Base-by-base conservation (phyloP, 202 grass and related monocot species). In the Dendrocalamus latiflorus region DNA sequence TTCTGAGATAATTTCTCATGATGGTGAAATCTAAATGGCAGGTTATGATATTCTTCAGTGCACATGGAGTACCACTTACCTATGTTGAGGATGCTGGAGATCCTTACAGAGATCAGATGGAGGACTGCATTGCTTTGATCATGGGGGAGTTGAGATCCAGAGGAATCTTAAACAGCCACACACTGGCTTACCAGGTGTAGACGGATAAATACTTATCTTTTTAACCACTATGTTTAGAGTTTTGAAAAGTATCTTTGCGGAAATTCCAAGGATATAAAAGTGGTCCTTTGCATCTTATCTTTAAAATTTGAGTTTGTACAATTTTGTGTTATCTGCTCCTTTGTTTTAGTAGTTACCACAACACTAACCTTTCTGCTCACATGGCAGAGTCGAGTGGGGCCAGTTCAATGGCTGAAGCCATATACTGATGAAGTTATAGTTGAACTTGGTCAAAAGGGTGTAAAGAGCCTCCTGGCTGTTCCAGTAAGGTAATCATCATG, bases 11-110 rank as follows among this genome's bases (percentile, higher is more conserved):
- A 34, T 7, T 16, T 73, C 84, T 9, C 11, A 55, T 66, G 84
- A 65, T 48, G 86, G 4, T 43, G 14, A 58, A 80, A 57, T 49
- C 49, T 68, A 17, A 43, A 74, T 74, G 74, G 9, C 68, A 98
- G 95, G 93, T 91, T 76, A 91, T 88, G 91, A 89, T 99, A 94
- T 95, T 99, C 91, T 99, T 99, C 59, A 93, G 96, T 79, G 89
- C 96, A 76, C 96, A 99, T 91, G 93, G 93, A 83, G 96, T 99
- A 42, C 96, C 96, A 48, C 82, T 92, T 83, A 99, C 93, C 57
- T 96, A 96, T 88, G 93, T 96, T 64, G 82, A 89, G 78, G 89
- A 99, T 73, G 96, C 93, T 21, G 93, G 93, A 84, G 96, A 99
- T 92, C n/a, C n/a, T n/a, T n/a, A n/a, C n/a, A n/a, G n/a, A n/a